phyloP scores from a whole-genome alignment of 1,284 basidiomycete genomes.

The Ganoderma lucidum region DNA sequence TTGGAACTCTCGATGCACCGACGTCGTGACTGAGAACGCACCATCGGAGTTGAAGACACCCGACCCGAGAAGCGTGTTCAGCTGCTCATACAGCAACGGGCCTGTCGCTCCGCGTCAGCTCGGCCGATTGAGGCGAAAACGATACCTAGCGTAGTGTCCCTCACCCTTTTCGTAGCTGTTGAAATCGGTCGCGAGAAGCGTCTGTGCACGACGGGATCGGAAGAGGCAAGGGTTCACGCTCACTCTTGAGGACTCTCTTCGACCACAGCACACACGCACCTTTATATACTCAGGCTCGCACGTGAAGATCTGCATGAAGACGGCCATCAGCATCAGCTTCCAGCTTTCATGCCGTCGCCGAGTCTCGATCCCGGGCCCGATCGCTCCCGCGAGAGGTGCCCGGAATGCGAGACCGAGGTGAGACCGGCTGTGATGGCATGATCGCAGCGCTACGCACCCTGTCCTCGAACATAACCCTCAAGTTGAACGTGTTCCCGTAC shows the following conservation, averaged over 20 bases:
- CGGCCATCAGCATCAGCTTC: background rate
- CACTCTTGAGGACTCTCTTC: background rate
- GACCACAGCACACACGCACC: conserved; percentile 16
- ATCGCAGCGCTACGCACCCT: conserved; percentile 31
- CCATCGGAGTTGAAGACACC: conserved; percentile 52
- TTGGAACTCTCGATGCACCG: background rate
- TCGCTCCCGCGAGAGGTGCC: background rate
- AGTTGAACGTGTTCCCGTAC: conserved; percentile 36
- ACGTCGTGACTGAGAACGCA: conserved; percentile 13
- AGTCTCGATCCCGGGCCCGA: background rate
- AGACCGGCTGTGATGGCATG: background rate
- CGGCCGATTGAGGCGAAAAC: background rate
- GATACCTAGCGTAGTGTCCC: background rate
- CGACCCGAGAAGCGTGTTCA: conserved; percentile 41
- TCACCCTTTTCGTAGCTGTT: conserved; percentile 39
- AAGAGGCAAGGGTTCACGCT: too few species aligned
- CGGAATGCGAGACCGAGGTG: background rate
- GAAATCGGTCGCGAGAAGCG: conserved; percentile 43
- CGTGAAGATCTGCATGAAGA: conserved; percentile 37
- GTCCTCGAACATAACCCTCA: conserved; percentile 34
- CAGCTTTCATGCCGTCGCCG: background rate
- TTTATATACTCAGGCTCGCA: conserved; percentile 43
- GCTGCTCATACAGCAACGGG: conserved; percentile 24
- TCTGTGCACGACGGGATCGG: conserved; percentile 15
- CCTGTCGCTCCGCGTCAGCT: conserved; percentile 18